Base-by-base conservation (phyloP, 2,329 filamentous ascomycete genomes). In the Curvularia spicifera region DNA sequence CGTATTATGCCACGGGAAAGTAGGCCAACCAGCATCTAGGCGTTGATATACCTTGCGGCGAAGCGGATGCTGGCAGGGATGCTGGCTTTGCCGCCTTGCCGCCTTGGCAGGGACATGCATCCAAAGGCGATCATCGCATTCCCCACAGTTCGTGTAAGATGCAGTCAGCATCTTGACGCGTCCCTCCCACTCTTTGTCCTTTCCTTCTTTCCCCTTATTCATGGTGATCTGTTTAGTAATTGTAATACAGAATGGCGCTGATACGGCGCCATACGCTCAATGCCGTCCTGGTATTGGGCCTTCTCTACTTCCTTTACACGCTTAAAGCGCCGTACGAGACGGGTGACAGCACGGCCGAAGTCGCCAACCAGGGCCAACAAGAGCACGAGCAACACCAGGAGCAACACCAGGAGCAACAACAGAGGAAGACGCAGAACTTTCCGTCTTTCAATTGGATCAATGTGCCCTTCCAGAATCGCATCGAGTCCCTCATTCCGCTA, bases 401-500 rank as follows among this genome's bases (percentile, higher is more conserved):
- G 18, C 59, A 60, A 3, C 46, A 53, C 13, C 40, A 44, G 8
- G 42, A 26, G 13, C 42, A 53, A 9, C 49, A 59, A 13, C 58
- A 64, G 26, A 53, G 31, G 20, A 45, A 35, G 46, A 49, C 42
- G 8, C 45, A 59, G 33, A 49, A 60, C 9, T 64, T 57, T 51
- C 63, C 67, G 13, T 64, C 61, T 1, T 71, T 79, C 58, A 65
- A 78, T 33, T 82, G 80, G 80, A 69, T 67, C 20, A 69, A 74
- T 28, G 68, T 81, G 2, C 71, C 75, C 1, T 65, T 78, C n/a
- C 72, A 76, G 37, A 76, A 81, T 62, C 78, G 77, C 9, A 71
- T 80, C 45, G 63, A 71, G 22, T 66, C 67, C 8, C 61, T 78
- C 40, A 73, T 68, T 7, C 65, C 71, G 12, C 60, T 82, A 26